Percentiles rank a stretch among this genome's conserved stretches.
Evolutionary conservation across 2,329 filamentous ascomycete genomes (phyloP).

Genomic region (Dactylellina cionopaga): DNA sequence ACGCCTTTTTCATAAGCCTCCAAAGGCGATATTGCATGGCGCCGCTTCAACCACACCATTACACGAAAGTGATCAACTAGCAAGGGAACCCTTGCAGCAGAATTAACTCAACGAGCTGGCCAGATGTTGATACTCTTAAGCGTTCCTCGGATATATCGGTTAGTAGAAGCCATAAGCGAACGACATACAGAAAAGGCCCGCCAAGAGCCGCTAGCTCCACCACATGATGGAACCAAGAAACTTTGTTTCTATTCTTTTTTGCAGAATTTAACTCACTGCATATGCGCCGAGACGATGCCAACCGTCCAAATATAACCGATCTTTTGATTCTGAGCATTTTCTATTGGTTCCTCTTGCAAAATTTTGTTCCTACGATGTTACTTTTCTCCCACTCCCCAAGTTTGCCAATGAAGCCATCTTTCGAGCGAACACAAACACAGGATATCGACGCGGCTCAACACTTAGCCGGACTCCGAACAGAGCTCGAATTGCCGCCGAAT

Average conservation of each 20-base stretch:
- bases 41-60: conserved; percentile 13
- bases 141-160: conserved; percentile 28
- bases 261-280: not conserved
- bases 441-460: not conserved
- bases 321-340: not conserved
- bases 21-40: too few relatives aligned
- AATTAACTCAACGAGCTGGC: not conserved
- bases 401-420: conserved; percentile 20
- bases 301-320: too few relatives aligned
- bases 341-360: conserved; percentile 3
- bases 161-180: conserved; percentile 36
- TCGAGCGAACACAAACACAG: not conserved
- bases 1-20: not conserved
- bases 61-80: conserved; percentile 4
- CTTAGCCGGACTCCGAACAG: too few relatives aligned
- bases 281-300: not conserved
- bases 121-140: not conserved
- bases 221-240: not conserved
- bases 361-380: too few relatives aligned
- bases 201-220: conserved; percentile 35
- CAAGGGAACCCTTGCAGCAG: not conserved
- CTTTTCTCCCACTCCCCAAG: too few relatives aligned
- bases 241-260: not conserved
- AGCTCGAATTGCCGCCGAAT: not conserved
- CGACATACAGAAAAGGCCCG: not conserved